A percentile compares a stretch with the other conserved stretches of the same genome.
Evolutionary conservation across 192 early-diverging fungal genomes (phyloP).

Genomic region (Entomortierella chlamydospora): DNA sequence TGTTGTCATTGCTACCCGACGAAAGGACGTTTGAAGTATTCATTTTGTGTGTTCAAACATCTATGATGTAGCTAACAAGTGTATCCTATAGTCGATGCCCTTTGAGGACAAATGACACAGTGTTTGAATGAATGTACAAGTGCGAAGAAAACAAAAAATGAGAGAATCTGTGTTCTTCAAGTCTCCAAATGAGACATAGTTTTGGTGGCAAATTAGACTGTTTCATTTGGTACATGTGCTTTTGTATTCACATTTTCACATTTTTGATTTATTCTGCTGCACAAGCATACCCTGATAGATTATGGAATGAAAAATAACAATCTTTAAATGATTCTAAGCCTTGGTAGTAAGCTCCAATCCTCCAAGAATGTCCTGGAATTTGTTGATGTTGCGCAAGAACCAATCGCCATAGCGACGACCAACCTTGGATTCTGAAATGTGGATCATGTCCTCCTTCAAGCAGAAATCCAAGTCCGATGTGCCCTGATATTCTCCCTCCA

Average conservation of each 20-base stretch:
- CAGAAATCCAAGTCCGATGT: conserved; percentile 94
- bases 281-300: too few species aligned
- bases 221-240: too few species aligned
- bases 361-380: conserved; percentile 75
- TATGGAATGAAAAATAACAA: too few species aligned
- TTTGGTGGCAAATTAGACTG: neutral
- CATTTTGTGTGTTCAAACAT: conserved; percentile 9
- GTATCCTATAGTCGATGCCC: neutral
- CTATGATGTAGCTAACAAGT: neutral
- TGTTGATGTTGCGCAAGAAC: conserved; percentile 95
- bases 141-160: neutral
- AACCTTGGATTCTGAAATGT: conserved; percentile 94
- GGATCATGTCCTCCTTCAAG: conserved; percentile 93
- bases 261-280: too few species aligned
- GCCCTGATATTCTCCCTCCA: conserved; percentile 84
- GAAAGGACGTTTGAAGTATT: conserved; percentile 12
- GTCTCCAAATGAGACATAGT: too few species aligned
- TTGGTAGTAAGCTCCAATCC: conserved; percentile 49
- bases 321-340: conserved; percentile 9
- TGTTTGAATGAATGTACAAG: too few species aligned
- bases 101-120: neutral
- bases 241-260: too few species aligned
- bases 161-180: too few species aligned
- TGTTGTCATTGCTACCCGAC: neutral
- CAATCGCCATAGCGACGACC: conserved; percentile 94